Evolutionary conservation across 345 rosid species (phyloP).

Genomic region (Eucalyptus sideroxylon): DNA sequence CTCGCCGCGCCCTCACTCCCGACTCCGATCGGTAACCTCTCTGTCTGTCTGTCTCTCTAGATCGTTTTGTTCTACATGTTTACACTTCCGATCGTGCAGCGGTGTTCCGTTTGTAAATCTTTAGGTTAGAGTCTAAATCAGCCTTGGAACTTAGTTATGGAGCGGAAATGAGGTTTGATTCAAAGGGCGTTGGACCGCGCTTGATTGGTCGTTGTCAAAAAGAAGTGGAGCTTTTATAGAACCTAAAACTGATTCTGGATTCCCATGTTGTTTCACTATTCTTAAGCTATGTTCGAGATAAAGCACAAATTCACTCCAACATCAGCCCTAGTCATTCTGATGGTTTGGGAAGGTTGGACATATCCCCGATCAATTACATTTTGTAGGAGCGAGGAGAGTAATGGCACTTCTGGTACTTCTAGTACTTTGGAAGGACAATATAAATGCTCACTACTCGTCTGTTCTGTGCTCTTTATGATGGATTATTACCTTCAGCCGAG

Average conservation of each 20-base stretch:
- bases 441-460: not conserved
- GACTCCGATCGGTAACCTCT: slow-evolving; percentile 64
- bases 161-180: not conserved
- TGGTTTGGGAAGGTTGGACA: not conserved
- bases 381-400: not conserved
- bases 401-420: not conserved
- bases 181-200: not conserved
- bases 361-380: not conserved
- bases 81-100: not conserved
- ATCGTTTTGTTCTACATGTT: not conserved
- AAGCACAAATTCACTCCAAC: not conserved
- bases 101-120: not conserved
- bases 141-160: not conserved
- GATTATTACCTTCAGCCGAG: slow-evolving; percentile 31
- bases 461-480: not conserved
- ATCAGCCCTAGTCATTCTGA: not conserved
- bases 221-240: not conserved
- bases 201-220: not conserved
- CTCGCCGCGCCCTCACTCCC: slow-evolving; percentile 44
- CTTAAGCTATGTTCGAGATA: not conserved
- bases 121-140: not conserved
- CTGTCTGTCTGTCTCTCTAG: not conserved
- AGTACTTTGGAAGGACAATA: not conserved
- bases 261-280: not conserved
- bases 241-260: not conserved